Percentiles rank a stretch among this genome's conserved stretches.
Conservation (phyloP, 768 basidiomycete genomes). For the Rhodotorula kratochvilovae region DNA sequence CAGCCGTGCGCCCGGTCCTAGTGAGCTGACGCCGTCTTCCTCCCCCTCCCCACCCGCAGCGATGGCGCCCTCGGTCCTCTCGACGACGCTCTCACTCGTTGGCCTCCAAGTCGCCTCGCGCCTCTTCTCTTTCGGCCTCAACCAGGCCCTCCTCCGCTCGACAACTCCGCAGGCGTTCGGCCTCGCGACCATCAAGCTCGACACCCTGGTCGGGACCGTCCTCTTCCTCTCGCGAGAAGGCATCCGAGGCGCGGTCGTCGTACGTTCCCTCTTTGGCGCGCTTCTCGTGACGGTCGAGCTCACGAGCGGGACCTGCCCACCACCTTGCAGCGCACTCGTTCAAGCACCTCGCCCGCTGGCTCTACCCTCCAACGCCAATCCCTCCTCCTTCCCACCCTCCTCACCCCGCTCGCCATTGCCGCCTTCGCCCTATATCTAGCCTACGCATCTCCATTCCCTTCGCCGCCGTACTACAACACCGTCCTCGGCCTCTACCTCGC, state of each 20-base stretch:
- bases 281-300: neutral
- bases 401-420: slow-evolving; percentile 63
- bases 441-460: slow-evolving; percentile 51
- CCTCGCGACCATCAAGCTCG: slow-evolving; percentile 89
- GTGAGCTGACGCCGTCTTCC: no score
- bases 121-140: slow-evolving; percentile 77
- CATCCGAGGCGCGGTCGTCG: slow-evolving; percentile 74
- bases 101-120: slow-evolving; percentile 80
- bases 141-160: slow-evolving; percentile 78
- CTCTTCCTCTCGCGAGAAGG: slow-evolving; percentile 92
- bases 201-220: slow-evolving; percentile 80
- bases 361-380: neutral
- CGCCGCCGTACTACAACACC: slow-evolving; percentile 55
- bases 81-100: slow-evolving; percentile 58
- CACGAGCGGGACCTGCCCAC: neutral
- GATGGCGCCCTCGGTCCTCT: slow-evolving; percentile 44
- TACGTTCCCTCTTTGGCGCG: slow-evolving; percentile 48
- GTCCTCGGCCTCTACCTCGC: slow-evolving; percentile 67
- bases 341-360: neutral
- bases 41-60: no score
- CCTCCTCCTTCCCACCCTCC: slow-evolving; percentile 48
- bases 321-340: slow-evolving; percentile 4
- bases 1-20: no score
- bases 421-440: slow-evolving; percentile 62
- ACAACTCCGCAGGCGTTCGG: slow-evolving; percentile 79